Conservation (phyloP, 2,329 filamentous ascomycete genomes). For the Aspergillus pseudoglaucus region DNA sequence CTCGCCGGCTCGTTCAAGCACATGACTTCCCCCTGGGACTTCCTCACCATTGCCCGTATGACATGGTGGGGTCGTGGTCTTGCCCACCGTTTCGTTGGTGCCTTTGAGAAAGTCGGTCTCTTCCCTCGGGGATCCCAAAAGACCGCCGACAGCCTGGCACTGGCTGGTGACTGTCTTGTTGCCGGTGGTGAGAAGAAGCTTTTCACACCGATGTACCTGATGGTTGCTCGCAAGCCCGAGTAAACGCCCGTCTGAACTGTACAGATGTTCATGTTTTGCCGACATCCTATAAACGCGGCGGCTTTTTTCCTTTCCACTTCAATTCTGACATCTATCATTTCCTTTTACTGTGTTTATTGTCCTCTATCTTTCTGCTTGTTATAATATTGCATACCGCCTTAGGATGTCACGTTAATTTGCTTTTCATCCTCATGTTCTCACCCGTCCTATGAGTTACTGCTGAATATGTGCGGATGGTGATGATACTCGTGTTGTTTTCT, state of each 20-base stretch:
- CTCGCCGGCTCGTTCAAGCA: conserved; percentile 78
- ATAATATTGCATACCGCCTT: conserved; percentile 15
- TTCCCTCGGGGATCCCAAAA: conserved; percentile 83
- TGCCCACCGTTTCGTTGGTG: conserved; percentile 69
- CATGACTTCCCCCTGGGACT: conserved; percentile 70
- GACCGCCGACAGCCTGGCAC: conserved; percentile 82
- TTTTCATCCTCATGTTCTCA: conserved; percentile 8
- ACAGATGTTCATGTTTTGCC: conserved; percentile 7
- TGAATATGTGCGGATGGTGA: conserved; percentile 13
- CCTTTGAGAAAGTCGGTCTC: conserved; percentile 66
- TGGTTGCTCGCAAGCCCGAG: conserved; percentile 81
- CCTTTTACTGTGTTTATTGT: conserved; percentile 2
- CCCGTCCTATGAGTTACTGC: conserved; percentile 12
- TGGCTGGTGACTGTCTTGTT: conserved; percentile 77
- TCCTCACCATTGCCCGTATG: conserved; percentile 81
- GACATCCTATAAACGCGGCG: conserved; percentile 12
- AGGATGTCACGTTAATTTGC: conserved; percentile 8
- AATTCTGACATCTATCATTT: not conserved
- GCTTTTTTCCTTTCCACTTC: conserved; percentile 8
- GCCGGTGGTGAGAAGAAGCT: conserved; percentile 80
- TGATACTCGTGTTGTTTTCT: conserved; percentile 9
- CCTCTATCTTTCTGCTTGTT: conserved; percentile 7
- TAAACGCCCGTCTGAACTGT: conserved; percentile 17
- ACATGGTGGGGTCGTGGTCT: conserved; percentile 72
- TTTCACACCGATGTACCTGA: conserved; percentile 99